Conservation (phyloP, 257 asterid species). For the Solanum bulbocastanum region DNA sequence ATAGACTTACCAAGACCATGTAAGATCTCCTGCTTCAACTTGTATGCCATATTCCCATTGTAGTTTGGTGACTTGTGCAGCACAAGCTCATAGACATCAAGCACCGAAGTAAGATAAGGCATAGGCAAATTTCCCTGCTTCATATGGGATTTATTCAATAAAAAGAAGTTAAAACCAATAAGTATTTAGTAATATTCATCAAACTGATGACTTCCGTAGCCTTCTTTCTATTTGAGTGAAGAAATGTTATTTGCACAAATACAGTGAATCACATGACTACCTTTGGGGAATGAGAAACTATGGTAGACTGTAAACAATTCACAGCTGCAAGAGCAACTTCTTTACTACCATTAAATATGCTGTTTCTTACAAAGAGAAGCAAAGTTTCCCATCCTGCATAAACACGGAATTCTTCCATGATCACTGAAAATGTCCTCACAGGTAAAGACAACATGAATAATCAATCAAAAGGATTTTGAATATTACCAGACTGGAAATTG, state of each 20-base stretch:
- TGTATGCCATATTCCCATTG: conserved; percentile 46
- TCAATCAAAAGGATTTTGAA: background rate
- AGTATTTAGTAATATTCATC: background rate
- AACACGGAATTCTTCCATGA: conserved; percentile 7
- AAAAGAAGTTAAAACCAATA: background rate
- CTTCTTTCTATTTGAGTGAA: background rate
- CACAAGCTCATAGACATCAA: conserved; percentile 78
- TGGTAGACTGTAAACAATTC: conserved; percentile 84
- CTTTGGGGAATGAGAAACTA: conserved; percentile 88
- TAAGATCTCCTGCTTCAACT: conserved; percentile 96
- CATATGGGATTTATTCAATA: conserved; percentile 4
- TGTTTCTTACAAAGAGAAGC: conserved; percentile 63
- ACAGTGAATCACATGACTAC: conserved; percentile 22
- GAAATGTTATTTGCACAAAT: background rate
- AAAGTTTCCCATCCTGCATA: conserved; percentile 83
- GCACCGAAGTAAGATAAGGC: conserved; percentile 60
- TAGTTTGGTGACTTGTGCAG: conserved; percentile 49
- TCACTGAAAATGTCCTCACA: background rate
- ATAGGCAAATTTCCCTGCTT: conserved; percentile 75
- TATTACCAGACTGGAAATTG: conserved; percentile 67
- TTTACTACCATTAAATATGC: conserved; percentile 85
- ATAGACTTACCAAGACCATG: conserved; percentile 70
- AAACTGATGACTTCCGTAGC: background rate
- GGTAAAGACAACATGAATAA: background rate
- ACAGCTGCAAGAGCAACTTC: conserved; percentile 93